Evolutionary conservation across 768 basidiomycete species (phyloP).

Genomic region (Tulasnella calospora): DNA sequence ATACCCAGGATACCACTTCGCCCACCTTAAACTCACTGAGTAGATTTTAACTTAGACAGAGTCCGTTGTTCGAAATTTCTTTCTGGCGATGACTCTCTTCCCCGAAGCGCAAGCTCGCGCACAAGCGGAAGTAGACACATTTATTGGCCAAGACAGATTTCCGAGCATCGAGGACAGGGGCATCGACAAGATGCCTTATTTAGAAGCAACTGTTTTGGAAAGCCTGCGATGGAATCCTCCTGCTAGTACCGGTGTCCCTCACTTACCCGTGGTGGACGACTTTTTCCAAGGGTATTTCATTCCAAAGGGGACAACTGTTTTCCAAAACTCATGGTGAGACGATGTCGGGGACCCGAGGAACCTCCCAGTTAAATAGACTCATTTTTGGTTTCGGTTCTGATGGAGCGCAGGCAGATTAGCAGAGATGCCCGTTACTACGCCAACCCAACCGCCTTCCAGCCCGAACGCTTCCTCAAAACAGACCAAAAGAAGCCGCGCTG

Average conservation of each 20-base stretch:
- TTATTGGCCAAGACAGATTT: constrained; percentile 37
- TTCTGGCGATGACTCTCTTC: constrained; percentile 1
- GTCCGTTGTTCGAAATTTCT: neutral
- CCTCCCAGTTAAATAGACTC: neutral
- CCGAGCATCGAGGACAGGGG: constrained; percentile 38
- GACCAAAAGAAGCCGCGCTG: neutral
- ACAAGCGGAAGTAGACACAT: constrained; percentile 41
- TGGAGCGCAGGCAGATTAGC: neutral
- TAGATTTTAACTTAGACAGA: neutral
- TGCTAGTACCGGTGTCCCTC: constrained; percentile 8
- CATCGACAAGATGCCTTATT: constrained; percentile 36
- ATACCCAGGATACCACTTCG: too few relatives aligned
- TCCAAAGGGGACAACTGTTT: constrained; percentile 9
- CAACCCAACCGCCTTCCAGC: neutral
- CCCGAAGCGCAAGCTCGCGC: constrained; percentile 30
- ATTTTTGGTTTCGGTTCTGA: neutral
- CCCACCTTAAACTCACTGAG: too few relatives aligned
- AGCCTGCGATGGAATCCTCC: constrained; percentile 33
- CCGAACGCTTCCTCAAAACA: neutral
- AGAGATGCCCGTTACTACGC: neutral
- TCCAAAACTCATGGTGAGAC: constrained; percentile 5
- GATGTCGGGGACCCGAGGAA: neutral
- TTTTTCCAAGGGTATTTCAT: constrained; percentile 23
- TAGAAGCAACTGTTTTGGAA: constrained; percentile 42
- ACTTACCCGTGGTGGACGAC: constrained; percentile 20